Evolutionary conservation across 805 yeast genomes (phyloP).

Genomic region (Grigorovia humatica): DNA sequence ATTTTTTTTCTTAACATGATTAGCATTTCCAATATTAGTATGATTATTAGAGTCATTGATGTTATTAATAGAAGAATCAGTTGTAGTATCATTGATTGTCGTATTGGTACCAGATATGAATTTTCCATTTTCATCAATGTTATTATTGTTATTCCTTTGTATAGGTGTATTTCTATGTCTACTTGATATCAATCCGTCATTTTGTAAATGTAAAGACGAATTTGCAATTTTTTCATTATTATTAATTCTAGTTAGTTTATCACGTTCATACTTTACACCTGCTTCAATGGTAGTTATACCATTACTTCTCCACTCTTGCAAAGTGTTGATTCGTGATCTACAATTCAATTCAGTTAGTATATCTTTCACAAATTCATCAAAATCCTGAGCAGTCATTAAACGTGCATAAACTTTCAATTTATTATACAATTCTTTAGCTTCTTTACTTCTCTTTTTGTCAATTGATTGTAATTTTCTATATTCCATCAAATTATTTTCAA

Average conservation of each 20-base stretch:
- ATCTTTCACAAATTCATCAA: slow-evolving; percentile 61
- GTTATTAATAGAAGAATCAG: slow-evolving; percentile 8
- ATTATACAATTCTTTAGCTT: slow-evolving; percentile 73
- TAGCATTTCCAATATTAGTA: slow-evolving; percentile 14
- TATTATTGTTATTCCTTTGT: slow-evolving; percentile 11
- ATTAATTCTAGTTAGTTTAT: slow-evolving; percentile 57
- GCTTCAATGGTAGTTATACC: slow-evolving; percentile 79
- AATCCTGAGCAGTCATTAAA: slow-evolving; percentile 72
- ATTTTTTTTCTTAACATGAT: slow-evolving; percentile 30
- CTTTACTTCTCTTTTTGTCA: slow-evolving; percentile 81
- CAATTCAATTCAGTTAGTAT: slow-evolving; percentile 68
- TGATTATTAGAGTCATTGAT: slow-evolving; percentile 21
- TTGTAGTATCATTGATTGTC: slow-evolving; percentile 5
- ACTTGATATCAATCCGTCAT: slow-evolving; percentile 13
- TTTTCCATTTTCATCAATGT: slow-evolving; percentile 1
- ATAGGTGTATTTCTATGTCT: slow-evolving; percentile 23
- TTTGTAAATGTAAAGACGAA: slow-evolving; percentile 16
- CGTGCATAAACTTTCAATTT: slow-evolving; percentile 74
- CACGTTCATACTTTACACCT: slow-evolving; percentile 82
- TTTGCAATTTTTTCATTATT: slow-evolving; percentile 46
- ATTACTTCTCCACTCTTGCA: slow-evolving; percentile 87
- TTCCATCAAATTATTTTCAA: slow-evolving; percentile 70
- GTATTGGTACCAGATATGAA: neutral
- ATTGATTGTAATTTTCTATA: slow-evolving; percentile 70
- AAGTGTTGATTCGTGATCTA: slow-evolving; percentile 71